These are phyloP conservation scores for Diutina rugosa DNA, from an alignment of 1,139 yeast species.

Conservation along the genomic window DNA sequence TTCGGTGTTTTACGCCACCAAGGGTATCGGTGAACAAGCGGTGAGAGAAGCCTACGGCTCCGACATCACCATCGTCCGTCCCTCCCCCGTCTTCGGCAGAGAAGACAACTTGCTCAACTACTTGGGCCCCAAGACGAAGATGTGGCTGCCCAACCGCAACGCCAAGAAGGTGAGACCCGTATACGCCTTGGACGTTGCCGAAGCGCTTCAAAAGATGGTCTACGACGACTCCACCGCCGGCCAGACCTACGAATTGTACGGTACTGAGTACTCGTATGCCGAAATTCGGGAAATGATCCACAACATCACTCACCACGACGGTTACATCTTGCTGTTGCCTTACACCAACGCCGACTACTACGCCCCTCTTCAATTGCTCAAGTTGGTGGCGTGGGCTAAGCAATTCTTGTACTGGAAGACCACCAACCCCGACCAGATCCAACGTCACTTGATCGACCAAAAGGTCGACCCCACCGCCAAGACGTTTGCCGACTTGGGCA, in stretches of 20 bases:
- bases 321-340: conserved; percentile 41
- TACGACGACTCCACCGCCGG: conserved; percentile 75
- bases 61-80: conserved; percentile 75
- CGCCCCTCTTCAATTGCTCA: conserved; percentile 29
- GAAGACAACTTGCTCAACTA: conserved; percentile 62
- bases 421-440: conserved; percentile 63
- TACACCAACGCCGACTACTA: conserved; percentile 41
- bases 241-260: conserved; percentile 62
- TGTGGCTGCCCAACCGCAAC: conserved; percentile 55
- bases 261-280: conserved; percentile 54
- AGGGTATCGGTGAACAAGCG: conserved; percentile 66
- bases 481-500: conserved; percentile 63
- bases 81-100: conserved; percentile 70
- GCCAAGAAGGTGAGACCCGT: conserved; percentile 58
- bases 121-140: conserved; percentile 41
- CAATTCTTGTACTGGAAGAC: conserved; percentile 55
- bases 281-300: conserved; percentile 64
- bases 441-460: conserved; percentile 66
- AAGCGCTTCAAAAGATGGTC: conserved; percentile 67
- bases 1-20: conserved; percentile 65
- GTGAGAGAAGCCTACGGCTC: conserved; percentile 53
- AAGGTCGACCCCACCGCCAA: conserved; percentile 45
- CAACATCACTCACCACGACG: conserved; percentile 46
- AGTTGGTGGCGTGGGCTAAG: conserved; percentile 32
- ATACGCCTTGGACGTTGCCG: conserved; percentile 70